phyloP scores from a whole-genome alignment of 257 asterid genomes.

The Solanum ahanhuiri region DNA sequence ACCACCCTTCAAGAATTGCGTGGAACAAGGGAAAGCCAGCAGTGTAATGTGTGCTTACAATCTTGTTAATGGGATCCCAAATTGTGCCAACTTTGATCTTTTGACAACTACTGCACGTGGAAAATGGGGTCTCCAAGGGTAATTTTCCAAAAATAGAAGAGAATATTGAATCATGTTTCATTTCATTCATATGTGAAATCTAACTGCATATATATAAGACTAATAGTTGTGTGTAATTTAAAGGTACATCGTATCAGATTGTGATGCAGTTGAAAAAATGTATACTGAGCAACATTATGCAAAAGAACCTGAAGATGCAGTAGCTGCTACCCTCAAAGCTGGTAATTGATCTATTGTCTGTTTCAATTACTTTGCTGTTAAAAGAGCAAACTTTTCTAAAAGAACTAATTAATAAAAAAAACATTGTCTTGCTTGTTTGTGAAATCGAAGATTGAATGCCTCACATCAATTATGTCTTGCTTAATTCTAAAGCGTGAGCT shows the following conservation, averaged over 20 bases:
- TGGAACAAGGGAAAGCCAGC: slow-evolving; percentile 48
- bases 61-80: slow-evolving; percentile 60
- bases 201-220: neutral
- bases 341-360: slow-evolving; percentile 20
- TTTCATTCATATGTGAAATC: neutral
- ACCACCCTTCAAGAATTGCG: slow-evolving; percentile 66
- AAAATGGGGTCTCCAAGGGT: slow-evolving; percentile 74
- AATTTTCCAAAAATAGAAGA: neutral
- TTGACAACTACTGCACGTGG: slow-evolving; percentile 42
- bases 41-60: slow-evolving; percentile 30
- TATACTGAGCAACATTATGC: slow-evolving; percentile 44
- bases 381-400: neutral
- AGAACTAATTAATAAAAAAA: neutral
- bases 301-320: slow-evolving; percentile 68
- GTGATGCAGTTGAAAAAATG: slow-evolving; percentile 52
- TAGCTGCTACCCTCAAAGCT: slow-evolving; percentile 58
- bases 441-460: neutral
- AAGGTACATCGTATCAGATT: slow-evolving; percentile 63
- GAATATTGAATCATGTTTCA: neutral
- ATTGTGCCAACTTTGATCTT: slow-evolving; percentile 46
- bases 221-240: neutral
- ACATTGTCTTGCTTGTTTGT: neutral
- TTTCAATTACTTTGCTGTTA: neutral
- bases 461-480: neutral
- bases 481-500: neutral